These are phyloP conservation scores for Magnaporthiopsis poae DNA, from an alignment of 2,329 filamentous ascomycete genomes.

Conservation along the genomic window DNA sequence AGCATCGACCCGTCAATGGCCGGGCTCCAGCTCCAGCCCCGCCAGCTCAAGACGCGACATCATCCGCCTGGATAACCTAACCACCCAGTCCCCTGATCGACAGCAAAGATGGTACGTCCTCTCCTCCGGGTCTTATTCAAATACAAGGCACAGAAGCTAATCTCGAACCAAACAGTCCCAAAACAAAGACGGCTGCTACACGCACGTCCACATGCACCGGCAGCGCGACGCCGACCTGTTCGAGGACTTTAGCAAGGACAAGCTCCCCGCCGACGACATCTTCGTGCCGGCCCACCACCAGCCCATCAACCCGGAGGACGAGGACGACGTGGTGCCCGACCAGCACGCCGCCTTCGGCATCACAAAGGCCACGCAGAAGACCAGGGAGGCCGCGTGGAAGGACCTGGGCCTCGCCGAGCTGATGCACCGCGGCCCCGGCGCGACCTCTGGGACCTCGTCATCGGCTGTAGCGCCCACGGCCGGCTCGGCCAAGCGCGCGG, in stretches of 20 bases:
- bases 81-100: neutral
- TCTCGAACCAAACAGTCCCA: constrained; percentile 19
- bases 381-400: constrained; percentile 65
- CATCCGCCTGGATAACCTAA: neutral
- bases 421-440: constrained; percentile 51
- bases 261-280: constrained; percentile 66
- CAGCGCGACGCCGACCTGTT: constrained; percentile 68
- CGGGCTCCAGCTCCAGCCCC: no score
- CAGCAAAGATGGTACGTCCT: neutral
- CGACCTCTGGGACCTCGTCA: constrained; percentile 2
- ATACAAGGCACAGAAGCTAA: neutral
- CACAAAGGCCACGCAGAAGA: constrained; percentile 64
- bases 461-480: constrained; percentile 8
- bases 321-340: constrained; percentile 79
- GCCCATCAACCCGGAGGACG: constrained; percentile 76
- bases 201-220: constrained; percentile 64
- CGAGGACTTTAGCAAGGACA: constrained; percentile 64
- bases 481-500: constrained; percentile 12
- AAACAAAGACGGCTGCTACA: constrained; percentile 68
- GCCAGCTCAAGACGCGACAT: neutral
- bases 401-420: constrained; percentile 65
- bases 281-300: constrained; percentile 72
- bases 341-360: constrained; percentile 84
- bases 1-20: neutral
- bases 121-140: neutral